Conservation (phyloP, 164 flowering plant species). For the Sextonia rubra region DNA sequence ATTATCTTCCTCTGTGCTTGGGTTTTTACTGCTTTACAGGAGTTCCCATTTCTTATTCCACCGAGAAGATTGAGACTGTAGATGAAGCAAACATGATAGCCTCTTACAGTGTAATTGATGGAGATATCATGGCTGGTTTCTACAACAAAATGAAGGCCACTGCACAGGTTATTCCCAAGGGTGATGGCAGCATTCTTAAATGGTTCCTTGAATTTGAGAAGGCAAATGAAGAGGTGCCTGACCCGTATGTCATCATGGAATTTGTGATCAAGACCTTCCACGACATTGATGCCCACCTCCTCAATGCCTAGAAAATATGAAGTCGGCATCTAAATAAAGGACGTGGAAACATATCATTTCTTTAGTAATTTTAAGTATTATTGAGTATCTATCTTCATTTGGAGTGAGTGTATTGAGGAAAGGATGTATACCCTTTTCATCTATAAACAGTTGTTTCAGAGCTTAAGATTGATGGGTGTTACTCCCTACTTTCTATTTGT, state of each 20-base stretch:
- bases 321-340: too few species aligned
- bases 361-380: too few species aligned
- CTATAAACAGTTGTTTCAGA: too few species aligned
- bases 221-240: constrained; percentile 28
- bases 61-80: constrained; percentile 24
- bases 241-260: constrained; percentile 19
- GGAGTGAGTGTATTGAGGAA: too few species aligned
- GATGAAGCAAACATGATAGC: constrained; percentile 23
- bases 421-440: too few species aligned
- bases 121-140: constrained; percentile 22
- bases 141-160: constrained; percentile 25
- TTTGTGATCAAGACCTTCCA: constrained; percentile 22
- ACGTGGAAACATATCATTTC: too few species aligned
- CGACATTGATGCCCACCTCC: constrained; percentile 25
- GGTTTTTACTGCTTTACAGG: constrained; percentile 11
- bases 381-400: too few species aligned
- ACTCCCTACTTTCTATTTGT: too few species aligned
- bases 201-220: constrained; percentile 25
- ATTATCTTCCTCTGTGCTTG: too few species aligned
- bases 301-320: constrained; percentile 8
- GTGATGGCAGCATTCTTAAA: constrained; percentile 21
- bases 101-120: constrained; percentile 28
- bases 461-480: too few species aligned
- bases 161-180: constrained; percentile 19
- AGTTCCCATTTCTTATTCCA: constrained; percentile 20